Base-by-base conservation (phyloP, 768 basidiomycete genomes). In the Suillus americanus region DNA sequence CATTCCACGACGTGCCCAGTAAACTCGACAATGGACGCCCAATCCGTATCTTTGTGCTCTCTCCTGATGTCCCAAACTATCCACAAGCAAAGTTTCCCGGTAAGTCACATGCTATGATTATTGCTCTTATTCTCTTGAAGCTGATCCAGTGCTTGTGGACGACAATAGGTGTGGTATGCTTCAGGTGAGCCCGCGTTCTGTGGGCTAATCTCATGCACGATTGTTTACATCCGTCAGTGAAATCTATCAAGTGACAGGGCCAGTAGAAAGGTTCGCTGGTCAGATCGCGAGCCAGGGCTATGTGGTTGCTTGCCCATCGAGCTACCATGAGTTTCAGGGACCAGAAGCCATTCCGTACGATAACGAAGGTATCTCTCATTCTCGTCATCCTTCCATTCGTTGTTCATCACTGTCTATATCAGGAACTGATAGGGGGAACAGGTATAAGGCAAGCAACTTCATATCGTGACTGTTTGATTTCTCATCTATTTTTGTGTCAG, bases 221-320 rank as follows among this genome's bases (percentile, higher is more conserved):
- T 62, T 28, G 37, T 62, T 57, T 35, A 46, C 67, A 48, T 14
- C 2, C n/a, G 12, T 38, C 71, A 95, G 94, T 71, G 95, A 97
- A 79, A 98, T 98, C 62, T 98, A 97, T 74, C 92, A 94, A 75
- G 94, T 96, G 2, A 96, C 94, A n/a, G 94, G 94, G 0, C 95
- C 95, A 41, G 95, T 97, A n/a, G 95, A 96, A 74, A 86, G 95
- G 59, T 94, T 92, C 72, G 91, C 91, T 0, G 88, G 90, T 16
- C 90, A 92, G 78, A 94, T 95, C 68, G 94, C 93, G 10, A 92
- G 90, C 66, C 89, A 94, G 37, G 93, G 93, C 67, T 93, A 85
- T 68, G 85, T 94, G 55, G 91, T 92, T 13, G 92, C 92, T 4
- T 92, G 89, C 62, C 92, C 92, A 1, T 94, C 91, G 4, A 84